Base-by-base conservation (phyloP, 2,329 filamentous ascomycete genomes). In the Nothophoma quercina region DNA sequence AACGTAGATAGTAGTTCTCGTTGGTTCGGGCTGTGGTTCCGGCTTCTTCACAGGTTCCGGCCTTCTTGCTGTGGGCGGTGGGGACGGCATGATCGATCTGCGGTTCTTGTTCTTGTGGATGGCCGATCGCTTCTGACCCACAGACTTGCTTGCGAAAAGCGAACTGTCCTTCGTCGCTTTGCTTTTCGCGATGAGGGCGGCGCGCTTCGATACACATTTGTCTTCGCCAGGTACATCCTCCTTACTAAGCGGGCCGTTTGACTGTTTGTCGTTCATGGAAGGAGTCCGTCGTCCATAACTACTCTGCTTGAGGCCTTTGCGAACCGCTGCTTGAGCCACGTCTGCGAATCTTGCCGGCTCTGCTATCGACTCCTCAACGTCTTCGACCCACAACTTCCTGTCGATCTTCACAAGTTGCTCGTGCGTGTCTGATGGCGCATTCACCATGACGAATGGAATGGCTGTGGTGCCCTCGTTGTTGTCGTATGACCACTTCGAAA, bases 401-500 rank as follows among this genome's bases (percentile, higher is more conserved):
- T 53, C 54, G 9, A 23, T 7, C n/a, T 34, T 18, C 1, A 42
- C 30, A 3, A 57, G 40, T n/a, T 29, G 16, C 23, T 30, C 26
- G 30, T 57, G 54, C 8, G 35, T 50, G 1, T 46, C 36, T n/a
- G 26, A 2, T 16, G 49, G 45, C 32, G 49, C 50, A 21, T 40
- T 19, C 28, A 39, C 46, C 30, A 53, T 45, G 10, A 42, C 35
- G 4, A 52, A 49, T 5, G 45, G 43, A 7, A 57, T 26, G 15
- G 44, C 35, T 8, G 38, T 48, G 2, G 8, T 23, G 18, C 54
- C 41, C 15, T 53, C 49, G n/a, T 42, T 22, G 8, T 46, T 23
- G 18, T 33, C 32, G 32, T 57, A 40, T 1, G 54, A 50, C 44
- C 45, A 57, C 13, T 46, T 54, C 22, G 44, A 43, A 28, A 54